Evolutionary conservation across 257 asterid species (phyloP).

Genomic region (Fraxinus anomala): DNA sequence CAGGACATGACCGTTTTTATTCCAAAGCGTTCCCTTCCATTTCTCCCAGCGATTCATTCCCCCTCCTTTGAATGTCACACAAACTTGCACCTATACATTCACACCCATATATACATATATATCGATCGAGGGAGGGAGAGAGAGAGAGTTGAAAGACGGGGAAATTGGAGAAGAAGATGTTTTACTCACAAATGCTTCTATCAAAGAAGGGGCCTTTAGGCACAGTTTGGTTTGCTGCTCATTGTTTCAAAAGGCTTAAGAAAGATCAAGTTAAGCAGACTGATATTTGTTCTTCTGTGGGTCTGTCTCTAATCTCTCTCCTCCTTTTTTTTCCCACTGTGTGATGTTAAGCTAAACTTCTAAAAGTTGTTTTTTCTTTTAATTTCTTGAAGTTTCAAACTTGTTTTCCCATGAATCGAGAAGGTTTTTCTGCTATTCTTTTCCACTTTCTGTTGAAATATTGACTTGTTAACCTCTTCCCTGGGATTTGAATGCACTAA

Average conservation of each 20-base stretch:
- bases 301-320: constrained; percentile 40
- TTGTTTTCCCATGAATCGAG: neutral
- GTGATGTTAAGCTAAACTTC: neutral
- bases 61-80: neutral
- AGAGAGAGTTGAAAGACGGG: constrained; percentile 16
- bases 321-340: neutral
- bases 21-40: neutral
- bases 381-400: constrained; percentile 16
- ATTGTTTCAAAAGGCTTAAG: constrained; percentile 62
- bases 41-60: neutral
- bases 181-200: constrained; percentile 66
- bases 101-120: neutral
- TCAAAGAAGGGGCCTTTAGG: constrained; percentile 80
- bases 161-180: constrained; percentile 42
- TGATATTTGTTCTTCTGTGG: constrained; percentile 72
- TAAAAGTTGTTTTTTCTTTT: neutral
- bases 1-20: constrained; percentile 32
- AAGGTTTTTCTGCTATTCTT: neutral
- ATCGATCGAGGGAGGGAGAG: neutral
- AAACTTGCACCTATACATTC: constrained; percentile 2
- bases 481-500: constrained; percentile 9
- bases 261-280: constrained; percentile 62
- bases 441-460: neutral
- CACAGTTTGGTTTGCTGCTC: constrained; percentile 93
- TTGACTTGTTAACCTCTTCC: neutral